Base-by-base conservation (phyloP, 1,139 yeast species). In the Kodamaea derodonti region DNA sequence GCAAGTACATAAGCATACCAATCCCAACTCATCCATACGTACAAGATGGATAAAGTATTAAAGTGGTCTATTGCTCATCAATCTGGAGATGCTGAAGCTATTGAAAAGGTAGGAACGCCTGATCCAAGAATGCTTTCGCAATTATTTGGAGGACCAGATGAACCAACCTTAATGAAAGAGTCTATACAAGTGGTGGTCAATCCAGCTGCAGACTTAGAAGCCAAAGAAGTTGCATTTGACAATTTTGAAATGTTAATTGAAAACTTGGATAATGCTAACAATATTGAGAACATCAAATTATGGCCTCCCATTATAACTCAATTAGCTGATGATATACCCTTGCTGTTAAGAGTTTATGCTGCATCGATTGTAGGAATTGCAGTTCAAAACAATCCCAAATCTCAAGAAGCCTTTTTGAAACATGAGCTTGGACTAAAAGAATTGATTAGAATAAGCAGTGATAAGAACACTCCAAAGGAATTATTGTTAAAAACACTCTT, bases 211-310 rank as follows among this genome's bases (percentile, higher is more conserved):
- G 70, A 71, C 3, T 51, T 75, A 22, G 92, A 82, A 32, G 72
- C 74, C 50, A 81, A 81, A 47, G 71, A 80, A 38, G 75, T 78
- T 12, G 96, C 97, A 0, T 73, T 90, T 41, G 97, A 92, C 44
- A 87, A 88, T 56, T 83, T 90, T 51, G 97, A 92, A 57, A 87
- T 90, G 94, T 69, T 92, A 39, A 84, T 92, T 40, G 98, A 92
- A 56, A 88, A 88, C 52, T 62, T 92, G 46, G 98, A 92, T 58
- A 92, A 92, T 56, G 97, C 98, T 16, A 90, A 92, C 59, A 88
- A 87, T 51, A 82, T 92, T 44, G 92, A 84, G 45, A 84, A 84
- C 48, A 58, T 88, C 68, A 76, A 78, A 42, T 70, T 90, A 46
- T 94, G 97, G 98, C 78, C 74, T 11, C 69, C 78, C 4, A 56